Percentiles rank a stretch among this genome's conserved stretches.
phyloP scores from a whole-genome alignment of 108 stramenopile genomes.

The Cyclotella distinguenda region DNA sequence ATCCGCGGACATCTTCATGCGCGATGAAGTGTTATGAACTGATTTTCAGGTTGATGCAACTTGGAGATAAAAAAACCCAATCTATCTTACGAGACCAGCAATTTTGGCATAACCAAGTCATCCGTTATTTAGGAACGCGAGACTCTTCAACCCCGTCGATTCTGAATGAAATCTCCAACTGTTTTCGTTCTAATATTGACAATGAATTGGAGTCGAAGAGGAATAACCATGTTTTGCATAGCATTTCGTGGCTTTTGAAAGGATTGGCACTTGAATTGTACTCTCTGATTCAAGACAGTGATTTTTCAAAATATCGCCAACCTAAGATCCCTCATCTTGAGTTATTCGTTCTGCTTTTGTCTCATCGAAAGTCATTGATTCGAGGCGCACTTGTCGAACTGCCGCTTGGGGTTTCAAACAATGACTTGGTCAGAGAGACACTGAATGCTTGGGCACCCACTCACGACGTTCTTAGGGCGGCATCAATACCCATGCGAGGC shows the following conservation, averaged over 20 bases:
- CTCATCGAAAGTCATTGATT: constrained; percentile 31
- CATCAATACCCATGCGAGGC: constrained; percentile 35
- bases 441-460: constrained; percentile 43
- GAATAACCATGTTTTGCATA: constrained; percentile 52
- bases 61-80: constrained; percentile 20
- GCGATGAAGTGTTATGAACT: constrained; percentile 71
- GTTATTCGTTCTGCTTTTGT: constrained; percentile 42
- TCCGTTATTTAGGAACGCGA: constrained; percentile 30
- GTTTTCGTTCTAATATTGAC: constrained; percentile 29
- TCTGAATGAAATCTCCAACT: constrained; percentile 34
- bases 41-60: constrained; percentile 52
- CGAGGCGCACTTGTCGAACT: constrained; percentile 35
- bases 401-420: constrained; percentile 31
- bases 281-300: constrained; percentile 11
- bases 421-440: constrained; percentile 36
- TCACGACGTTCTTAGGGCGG: constrained; percentile 39
- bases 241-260: constrained; percentile 72
- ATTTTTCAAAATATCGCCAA: constrained; percentile 1
- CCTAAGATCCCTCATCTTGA: constrained; percentile 25
- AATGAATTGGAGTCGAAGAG: constrained; percentile 35
- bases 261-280: constrained; percentile 63
- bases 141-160: constrained; percentile 33
- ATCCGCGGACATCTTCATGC: constrained; percentile 36
- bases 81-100: constrained; percentile 11
- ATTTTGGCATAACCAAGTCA: constrained; percentile 40